phyloP scores from a whole-genome alignment of 2,329 filamentous ascomycete species.

The Sordariomycetes sp. region DNA sequence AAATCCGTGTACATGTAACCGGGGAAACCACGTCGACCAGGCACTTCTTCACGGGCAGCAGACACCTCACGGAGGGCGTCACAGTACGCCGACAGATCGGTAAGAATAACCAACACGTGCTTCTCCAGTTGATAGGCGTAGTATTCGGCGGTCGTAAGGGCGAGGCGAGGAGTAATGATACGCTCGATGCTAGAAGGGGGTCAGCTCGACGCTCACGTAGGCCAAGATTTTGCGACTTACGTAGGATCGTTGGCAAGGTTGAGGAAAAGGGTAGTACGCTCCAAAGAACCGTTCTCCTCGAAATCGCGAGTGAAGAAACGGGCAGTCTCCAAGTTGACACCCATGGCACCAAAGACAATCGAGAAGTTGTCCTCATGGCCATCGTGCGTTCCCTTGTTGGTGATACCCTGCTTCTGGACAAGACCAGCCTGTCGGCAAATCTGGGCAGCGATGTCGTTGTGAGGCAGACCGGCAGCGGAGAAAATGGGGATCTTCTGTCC shows the following conservation, averaged over 20 bases:
- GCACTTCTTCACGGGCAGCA: constrained; percentile 95
- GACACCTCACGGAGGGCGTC: constrained; percentile 98
- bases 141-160: constrained; percentile 97
- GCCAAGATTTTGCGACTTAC: constrained; percentile 44
- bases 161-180: constrained; percentile 98
- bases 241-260: constrained; percentile 99
- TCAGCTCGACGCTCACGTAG: no score
- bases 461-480: constrained; percentile 93
- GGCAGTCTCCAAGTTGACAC: constrained; percentile 98
- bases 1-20: constrained; percentile 99
- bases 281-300: constrained; percentile 97
- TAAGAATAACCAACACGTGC: constrained; percentile 97
- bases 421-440: constrained; percentile 96
- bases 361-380: constrained; percentile 99
- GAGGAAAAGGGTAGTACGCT: constrained; percentile 93
- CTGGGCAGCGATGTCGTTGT: constrained; percentile 98
- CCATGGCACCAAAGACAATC: constrained; percentile 98
- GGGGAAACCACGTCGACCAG: constrained; percentile 96
- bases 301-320: constrained; percentile 98
- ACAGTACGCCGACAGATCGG: constrained; percentile 95
- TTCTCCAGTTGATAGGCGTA: constrained; percentile 99
- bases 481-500: constrained; percentile 99
- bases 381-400: constrained; percentile 93
- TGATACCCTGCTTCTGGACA: constrained; percentile 66
- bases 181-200: constrained; percentile 69